A percentile compares a stretch with the other conserved stretches of the same genome.
These are phyloP conservation scores for Pythium scleroteichum DNA, from an alignment of 352 stramenopile species.

Conservation along the genomic window DNA sequence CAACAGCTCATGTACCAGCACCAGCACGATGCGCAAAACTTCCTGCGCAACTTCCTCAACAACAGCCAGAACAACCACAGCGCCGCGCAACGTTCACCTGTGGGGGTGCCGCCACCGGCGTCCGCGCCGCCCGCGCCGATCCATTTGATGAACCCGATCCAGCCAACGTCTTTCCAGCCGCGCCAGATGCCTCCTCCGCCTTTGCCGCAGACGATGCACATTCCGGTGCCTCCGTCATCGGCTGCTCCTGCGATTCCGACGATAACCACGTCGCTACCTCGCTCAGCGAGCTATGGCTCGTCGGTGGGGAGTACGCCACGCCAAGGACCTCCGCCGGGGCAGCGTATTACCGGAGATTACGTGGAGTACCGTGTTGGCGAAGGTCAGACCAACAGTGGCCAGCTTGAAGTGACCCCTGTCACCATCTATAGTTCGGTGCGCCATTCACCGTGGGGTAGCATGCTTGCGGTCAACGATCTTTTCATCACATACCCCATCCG, in stretches of 20 bases:
- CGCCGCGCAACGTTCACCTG: slow-evolving; percentile 18
- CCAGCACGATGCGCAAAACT: slow-evolving; percentile 33
- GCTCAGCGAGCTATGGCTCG: slow-evolving; percentile 33
- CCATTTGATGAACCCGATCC: slow-evolving; percentile 34
- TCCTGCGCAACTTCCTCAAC: slow-evolving; percentile 30
- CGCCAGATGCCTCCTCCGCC: slow-evolving; percentile 17
- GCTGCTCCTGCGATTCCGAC: slow-evolving; percentile 23
- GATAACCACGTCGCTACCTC: slow-evolving; percentile 18
- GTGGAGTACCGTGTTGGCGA: slow-evolving; percentile 62
- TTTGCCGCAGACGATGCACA: slow-evolving; percentile 28
- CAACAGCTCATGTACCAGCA: slow-evolving; percentile 67
- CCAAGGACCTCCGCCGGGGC: slow-evolving; percentile 45
- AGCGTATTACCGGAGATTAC: slow-evolving; percentile 44
- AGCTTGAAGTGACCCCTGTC: slow-evolving; percentile 83
- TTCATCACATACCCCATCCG: slow-evolving; percentile 88
- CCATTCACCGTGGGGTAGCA: slow-evolving; percentile 63
- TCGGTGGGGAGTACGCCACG: slow-evolving; percentile 43
- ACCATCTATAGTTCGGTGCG: slow-evolving; percentile 83
- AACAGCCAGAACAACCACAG: slow-evolving; percentile 7
- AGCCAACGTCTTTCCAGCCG: slow-evolving; percentile 22
- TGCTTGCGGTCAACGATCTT: slow-evolving; percentile 81
- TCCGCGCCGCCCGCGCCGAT: slow-evolving; percentile 15
- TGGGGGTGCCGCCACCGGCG: slow-evolving; percentile 18
- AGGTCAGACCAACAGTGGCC: slow-evolving; percentile 40
- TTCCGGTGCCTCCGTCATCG: slow-evolving; percentile 37